phyloP scores from a whole-genome alignment of 1,284 basidiomycete genomes.

The Malassezia slooffiae region DNA sequence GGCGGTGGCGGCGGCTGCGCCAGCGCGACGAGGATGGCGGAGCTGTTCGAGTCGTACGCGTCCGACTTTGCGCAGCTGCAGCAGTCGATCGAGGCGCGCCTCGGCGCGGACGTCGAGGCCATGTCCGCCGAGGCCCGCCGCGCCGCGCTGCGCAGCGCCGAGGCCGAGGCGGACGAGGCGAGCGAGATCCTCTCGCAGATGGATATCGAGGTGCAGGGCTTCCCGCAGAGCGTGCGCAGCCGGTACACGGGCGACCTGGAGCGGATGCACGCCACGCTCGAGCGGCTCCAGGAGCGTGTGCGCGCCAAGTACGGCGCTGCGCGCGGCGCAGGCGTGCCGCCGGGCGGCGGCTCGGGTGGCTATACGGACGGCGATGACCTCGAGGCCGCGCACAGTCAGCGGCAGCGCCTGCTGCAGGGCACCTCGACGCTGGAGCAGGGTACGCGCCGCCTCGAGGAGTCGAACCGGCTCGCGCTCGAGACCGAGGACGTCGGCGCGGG shows the following conservation, averaged over 20 bases:
- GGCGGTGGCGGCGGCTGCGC: no score
- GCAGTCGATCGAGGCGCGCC: conserved; percentile 24
- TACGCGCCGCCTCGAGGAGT: conserved; percentile 66
- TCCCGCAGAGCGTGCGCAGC: conserved; percentile 56
- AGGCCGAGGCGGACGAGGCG: conserved; percentile 94
- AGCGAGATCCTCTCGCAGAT: conserved; percentile 93
- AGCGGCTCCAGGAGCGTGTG: conserved; percentile 26
- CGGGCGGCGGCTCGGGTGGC: no score
- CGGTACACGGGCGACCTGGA: conserved; percentile 30
- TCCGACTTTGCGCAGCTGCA: conserved; percentile 38
- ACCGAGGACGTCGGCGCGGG: conserved; percentile 91
- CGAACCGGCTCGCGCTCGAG: conserved; percentile 83
- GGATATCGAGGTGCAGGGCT: conserved; percentile 96
- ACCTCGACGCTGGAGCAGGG: conserved; percentile 48
- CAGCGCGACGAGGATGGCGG: conserved; percentile 35
- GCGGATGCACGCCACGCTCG: conserved; percentile 25
- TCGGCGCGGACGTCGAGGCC: conserved; percentile 16
- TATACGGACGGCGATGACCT: conserved; percentile 21
- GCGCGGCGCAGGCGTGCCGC: conserved; percentile 7
- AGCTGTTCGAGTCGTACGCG: conserved; percentile 43
- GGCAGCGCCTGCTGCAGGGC: conserved; percentile 43
- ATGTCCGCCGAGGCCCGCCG: conserved; percentile 60
- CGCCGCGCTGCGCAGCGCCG: conserved; percentile 67
- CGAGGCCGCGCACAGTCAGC: conserved; percentile 46
- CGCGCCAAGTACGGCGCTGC: not conserved